These are phyloP conservation scores for Viola pubescens DNA, from an alignment of 441 rosid genomes.

Conservation along the genomic window DNA sequence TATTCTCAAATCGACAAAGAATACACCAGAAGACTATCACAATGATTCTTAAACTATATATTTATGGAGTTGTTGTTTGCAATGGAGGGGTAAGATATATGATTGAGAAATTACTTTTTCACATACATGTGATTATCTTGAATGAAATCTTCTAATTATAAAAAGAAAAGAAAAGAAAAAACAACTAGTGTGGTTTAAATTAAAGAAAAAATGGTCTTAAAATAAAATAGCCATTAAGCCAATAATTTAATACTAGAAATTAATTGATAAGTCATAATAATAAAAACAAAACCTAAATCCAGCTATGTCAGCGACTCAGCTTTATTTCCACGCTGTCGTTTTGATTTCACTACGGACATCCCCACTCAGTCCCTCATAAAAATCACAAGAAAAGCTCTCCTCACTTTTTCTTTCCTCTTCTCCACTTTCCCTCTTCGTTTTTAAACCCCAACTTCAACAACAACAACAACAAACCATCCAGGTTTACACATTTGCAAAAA, in stretches of 20 bases:
- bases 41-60: too few species aligned
- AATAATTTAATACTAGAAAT: background rate
- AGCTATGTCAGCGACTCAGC: constrained; percentile 6
- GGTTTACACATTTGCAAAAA: background rate
- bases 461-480: background rate
- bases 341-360: constrained; percentile 5
- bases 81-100: too few species aligned
- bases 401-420: background rate
- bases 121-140: too few species aligned
- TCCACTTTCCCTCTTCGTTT: constrained; percentile 32
- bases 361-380: too few species aligned
- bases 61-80: too few species aligned
- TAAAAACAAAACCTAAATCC: background rate
- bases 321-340: constrained; percentile 30
- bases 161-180: background rate
- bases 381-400: background rate
- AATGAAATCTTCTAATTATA: background rate
- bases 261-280: background rate
- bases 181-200: too few species aligned
- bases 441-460: constrained; percentile 21
- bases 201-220: background rate
- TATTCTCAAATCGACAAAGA: too few species aligned
- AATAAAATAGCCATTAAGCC: background rate
- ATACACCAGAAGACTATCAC: too few species aligned
- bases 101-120: too few species aligned